Evolutionary conservation across 2,329 filamentous ascomycete species (phyloP), one percentile per base, ranked within the genome.

Genomic region (Epichloe uncinata): DNA sequence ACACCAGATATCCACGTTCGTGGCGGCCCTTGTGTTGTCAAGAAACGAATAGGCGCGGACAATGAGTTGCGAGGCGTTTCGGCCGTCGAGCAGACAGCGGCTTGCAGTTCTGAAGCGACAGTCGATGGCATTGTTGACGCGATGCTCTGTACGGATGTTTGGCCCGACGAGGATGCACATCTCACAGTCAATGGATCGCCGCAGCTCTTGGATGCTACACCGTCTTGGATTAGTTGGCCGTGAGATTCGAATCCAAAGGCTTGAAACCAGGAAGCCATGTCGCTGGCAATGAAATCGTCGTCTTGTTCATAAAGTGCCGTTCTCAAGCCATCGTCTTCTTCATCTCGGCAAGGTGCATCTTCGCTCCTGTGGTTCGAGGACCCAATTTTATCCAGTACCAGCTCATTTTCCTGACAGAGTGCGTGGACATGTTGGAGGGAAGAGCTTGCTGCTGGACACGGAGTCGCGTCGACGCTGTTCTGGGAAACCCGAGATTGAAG

Each of bases 201-300:
- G 13, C 42, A 16, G 26, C 26, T 12, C 7, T 40, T n/a, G n/a
- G 52, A 48, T 7, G 40, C 42, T 15, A 38, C 45, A 34, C 54
- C 54, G 38, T 57, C 62, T 11, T 57, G 48, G 18, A 66, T 53
- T 38, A 79, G 64, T 37, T 61, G 57, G 6, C 74, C 73, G 41
- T 65, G 58, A 3, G 66, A 61, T 35, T 69, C 64, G 50, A 78
- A 73, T 11, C 72, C 69, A 57, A 75, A 73, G 4, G 64, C 67
- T n/a, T 67, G 65, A 55, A 74, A 78, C 77, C 77, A 81, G 2
- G 65, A 64, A 5, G 60, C 60, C 20, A 80, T 58, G 7, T 77
- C 73, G 22, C 67, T 63, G 4, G 59, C 60, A 47, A 61, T 47
- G 11, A 68, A 67, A 3, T 64, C 59, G 50, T 77, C 50, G 34